phyloP scores from a whole-genome alignment of 2,329 filamentous ascomycete species.

The Aphanocladium album region DNA sequence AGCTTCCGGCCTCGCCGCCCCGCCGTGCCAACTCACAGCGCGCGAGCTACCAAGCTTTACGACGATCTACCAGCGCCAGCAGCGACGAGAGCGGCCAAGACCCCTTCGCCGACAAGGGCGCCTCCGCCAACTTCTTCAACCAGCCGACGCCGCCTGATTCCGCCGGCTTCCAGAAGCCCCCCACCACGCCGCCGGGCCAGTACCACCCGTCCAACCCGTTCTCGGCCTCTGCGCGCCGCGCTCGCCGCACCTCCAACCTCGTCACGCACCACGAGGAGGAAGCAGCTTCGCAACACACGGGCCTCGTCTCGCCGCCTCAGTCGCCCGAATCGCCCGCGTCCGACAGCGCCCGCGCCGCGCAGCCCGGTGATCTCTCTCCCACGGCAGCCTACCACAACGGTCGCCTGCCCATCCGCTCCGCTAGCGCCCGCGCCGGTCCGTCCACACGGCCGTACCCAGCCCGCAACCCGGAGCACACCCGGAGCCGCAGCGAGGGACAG shows the following conservation, averaged over 20 bases:
- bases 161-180: conserved; percentile 31
- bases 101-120: background rate
- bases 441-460: background rate
- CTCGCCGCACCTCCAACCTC: conserved; percentile 13
- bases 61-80: background rate
- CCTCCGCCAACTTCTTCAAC: conserved; percentile 16
- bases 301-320: conserved; percentile 15
- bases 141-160: conserved; percentile 49
- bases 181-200: conserved; percentile 36
- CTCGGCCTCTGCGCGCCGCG: conserved; percentile 21
- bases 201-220: conserved; percentile 44
- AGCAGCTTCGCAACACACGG: conserved; percentile 9
- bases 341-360: conserved; percentile 18
- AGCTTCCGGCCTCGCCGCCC: background rate
- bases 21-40: background rate
- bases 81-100: background rate
- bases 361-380: conserved; percentile 13
- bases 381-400: conserved; percentile 18
- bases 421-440: conserved; percentile 15
- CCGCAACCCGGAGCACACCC: background rate
- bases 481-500: conserved; percentile 11
- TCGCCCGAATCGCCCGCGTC: conserved; percentile 16
- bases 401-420: conserved; percentile 26
- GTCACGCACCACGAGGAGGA: conserved; percentile 17
- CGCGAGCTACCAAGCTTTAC: background rate